Evolutionary conservation across 2,329 filamentous ascomycete genomes (phyloP), one percentile per base, ranked within the genome.

Genomic region (Periglandula ipomoeae): DNA sequence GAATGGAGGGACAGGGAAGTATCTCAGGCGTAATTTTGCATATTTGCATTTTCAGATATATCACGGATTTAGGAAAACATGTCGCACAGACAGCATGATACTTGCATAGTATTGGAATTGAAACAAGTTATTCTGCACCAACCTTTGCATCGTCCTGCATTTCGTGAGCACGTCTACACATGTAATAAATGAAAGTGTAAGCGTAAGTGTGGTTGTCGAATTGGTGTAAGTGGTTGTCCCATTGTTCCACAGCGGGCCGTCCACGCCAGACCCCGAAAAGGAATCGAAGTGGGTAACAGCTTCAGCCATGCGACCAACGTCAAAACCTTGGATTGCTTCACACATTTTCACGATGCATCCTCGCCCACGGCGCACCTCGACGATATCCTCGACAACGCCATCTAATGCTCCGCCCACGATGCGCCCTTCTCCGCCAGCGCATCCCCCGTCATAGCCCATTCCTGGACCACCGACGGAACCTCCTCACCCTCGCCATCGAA

Each of bases 401-500:
- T 27, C 34, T 41, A 22, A 50, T 53, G 49, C 47, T 47, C 34
- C 44, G 44, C 30, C 42, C 47, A 27, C 47, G 17, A 50, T 47
- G 46, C 38, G 22, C 15, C 39, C 34, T 30, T 13, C 44, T 9
- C 26, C 32, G 24, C 27, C n/a, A 6, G 20, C 32, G 19, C 30
- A 35, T 41, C 10, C 32, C 27, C 5, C 35, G 39, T 22, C 32
- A 23, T 40, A 24, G 10, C 22, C 6, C n/a, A 7, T 2, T 17
- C 11, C 3, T 6, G 23, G 19, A 37, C 22, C 6, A 4, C 3
- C 9, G 7, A 9, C 67, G 66, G 23, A 53, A 52, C 37, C 70
- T 79, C 50, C 61, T 77, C 17, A 81, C 78, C 5, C 76, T 91
- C 44, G 86, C 86, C 46, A 89, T 93, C 61, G 87, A 93, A 65